Conservation (phyloP, 257 asterid species). For the Solanum pinnatisectum region DNA sequence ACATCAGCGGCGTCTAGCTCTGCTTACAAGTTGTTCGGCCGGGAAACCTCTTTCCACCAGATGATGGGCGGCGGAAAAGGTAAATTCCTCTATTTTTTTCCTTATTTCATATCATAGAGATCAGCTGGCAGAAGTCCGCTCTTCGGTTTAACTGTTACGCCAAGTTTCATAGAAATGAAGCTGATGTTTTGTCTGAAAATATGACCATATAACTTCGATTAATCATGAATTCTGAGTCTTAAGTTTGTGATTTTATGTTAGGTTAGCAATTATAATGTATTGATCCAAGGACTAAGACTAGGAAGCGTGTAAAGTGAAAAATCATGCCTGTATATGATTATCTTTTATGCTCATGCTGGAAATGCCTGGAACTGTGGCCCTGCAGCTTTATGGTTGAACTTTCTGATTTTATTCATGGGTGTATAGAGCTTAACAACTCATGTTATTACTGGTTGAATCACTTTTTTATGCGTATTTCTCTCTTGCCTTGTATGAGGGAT, state of each 20-base stretch:
- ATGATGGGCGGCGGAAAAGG: conserved; percentile 81
- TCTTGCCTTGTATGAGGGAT: not conserved
- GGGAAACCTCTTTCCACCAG: conserved; percentile 52
- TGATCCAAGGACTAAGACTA: not conserved
- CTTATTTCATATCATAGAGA: not conserved
- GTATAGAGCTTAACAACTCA: not conserved
- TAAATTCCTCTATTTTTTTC: conserved; percentile 6
- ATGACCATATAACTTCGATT: not conserved
- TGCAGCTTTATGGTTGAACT: not conserved
- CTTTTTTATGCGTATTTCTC: not conserved
- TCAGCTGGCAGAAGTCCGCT: not conserved
- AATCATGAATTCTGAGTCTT: not conserved
- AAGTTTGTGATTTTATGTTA: not conserved
- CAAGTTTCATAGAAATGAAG: not conserved
- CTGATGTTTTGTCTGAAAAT: not conserved
- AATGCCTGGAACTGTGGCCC: not conserved
- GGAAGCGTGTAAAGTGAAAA: not conserved
- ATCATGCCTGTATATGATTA: not conserved
- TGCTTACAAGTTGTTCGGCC: conserved; percentile 41
- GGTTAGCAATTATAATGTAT: not conserved
- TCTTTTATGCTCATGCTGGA: not conserved
- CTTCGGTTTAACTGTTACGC: not conserved
- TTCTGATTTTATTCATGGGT: not conserved
- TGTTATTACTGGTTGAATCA: not conserved
- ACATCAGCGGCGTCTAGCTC: conserved; percentile 35